Evolutionary conservation across 2,329 filamentous ascomycete species (phyloP).

Genomic region (Fusarium liriodendri): DNA sequence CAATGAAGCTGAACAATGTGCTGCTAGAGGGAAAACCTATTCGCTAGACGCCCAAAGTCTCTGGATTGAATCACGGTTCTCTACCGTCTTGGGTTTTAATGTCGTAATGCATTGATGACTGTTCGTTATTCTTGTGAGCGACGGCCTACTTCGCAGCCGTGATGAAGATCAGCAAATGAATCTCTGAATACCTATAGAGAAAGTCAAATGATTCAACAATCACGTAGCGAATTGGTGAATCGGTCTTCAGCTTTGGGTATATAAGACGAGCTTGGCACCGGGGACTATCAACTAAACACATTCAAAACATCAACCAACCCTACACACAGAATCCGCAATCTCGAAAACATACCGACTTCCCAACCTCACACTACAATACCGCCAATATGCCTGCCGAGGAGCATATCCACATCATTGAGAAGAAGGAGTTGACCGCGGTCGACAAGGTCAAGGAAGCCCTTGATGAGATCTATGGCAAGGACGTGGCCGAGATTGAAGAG

Average conservation of each 20-base stretch:
- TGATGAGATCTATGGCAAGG: not conserved
- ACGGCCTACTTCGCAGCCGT: not conserved
- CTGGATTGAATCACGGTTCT: not conserved
- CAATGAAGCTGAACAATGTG: not conserved
- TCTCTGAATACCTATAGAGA: not conserved
- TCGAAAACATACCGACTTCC: not conserved
- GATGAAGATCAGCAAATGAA: not conserved
- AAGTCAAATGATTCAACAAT: not conserved
- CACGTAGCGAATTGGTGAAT: not conserved
- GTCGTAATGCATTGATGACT: not conserved
- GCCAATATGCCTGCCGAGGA: not conserved
- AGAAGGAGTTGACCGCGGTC: not conserved
- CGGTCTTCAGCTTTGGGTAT: not conserved
- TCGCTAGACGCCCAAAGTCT: not conserved
- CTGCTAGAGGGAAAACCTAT: not conserved
- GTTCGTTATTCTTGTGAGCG: not conserved
- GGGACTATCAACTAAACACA: not conserved
- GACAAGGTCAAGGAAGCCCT: not conserved
- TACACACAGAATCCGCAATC: not conserved
- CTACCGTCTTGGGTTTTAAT: not conserved
- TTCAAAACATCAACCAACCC: not conserved
- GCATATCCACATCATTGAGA: not conserved
- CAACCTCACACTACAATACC: not conserved
- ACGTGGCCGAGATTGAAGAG: not conserved
- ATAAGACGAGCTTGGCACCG: not conserved